Conservation (phyloP, 1,284 basidiomycete genomes). For the Puccinia triticina region DNA sequence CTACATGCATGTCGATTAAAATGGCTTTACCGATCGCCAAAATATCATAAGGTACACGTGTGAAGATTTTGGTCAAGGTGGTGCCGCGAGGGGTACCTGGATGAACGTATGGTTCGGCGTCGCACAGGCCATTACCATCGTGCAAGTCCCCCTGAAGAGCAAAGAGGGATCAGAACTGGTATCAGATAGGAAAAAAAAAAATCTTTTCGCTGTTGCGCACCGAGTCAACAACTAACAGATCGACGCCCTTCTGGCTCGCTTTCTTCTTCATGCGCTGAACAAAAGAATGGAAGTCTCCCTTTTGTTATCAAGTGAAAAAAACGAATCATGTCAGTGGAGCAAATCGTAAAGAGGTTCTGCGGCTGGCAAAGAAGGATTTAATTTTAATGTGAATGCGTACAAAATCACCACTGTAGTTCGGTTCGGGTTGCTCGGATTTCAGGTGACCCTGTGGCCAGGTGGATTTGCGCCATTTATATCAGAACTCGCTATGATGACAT, state of each 20-base stretch:
- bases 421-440: slow-evolving; percentile 59
- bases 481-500: neutral
- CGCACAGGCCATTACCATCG: slow-evolving; percentile 59
- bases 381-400: neutral
- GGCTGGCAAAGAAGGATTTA: neutral
- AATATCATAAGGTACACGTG: slow-evolving; percentile 76
- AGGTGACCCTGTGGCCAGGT: slow-evolving; percentile 55
- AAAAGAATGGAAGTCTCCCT: slow-evolving; percentile 60
- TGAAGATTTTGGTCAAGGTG: slow-evolving; percentile 68
- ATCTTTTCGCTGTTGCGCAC: slow-evolving; percentile 50
- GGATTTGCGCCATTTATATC: neutral
- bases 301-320: slow-evolving; percentile 25
- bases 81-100: slow-evolving; percentile 45
- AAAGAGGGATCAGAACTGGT: neutral
- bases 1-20: neutral
- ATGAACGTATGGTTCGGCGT: slow-evolving; percentile 54
- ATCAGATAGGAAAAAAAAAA: too few relatives aligned
- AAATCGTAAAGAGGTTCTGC: too few relatives aligned
- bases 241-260: slow-evolving; percentile 56
- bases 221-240: slow-evolving; percentile 59
- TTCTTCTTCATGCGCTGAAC: slow-evolving; percentile 57
- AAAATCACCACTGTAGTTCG: slow-evolving; percentile 55
- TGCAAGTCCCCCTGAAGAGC: slow-evolving; percentile 54
- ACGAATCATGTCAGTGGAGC: too few relatives aligned
- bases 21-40: slow-evolving; percentile 81